phyloP scores from a whole-genome alignment of 1,284 basidiomycete species.

The Ceratobasidium sp. region DNA sequence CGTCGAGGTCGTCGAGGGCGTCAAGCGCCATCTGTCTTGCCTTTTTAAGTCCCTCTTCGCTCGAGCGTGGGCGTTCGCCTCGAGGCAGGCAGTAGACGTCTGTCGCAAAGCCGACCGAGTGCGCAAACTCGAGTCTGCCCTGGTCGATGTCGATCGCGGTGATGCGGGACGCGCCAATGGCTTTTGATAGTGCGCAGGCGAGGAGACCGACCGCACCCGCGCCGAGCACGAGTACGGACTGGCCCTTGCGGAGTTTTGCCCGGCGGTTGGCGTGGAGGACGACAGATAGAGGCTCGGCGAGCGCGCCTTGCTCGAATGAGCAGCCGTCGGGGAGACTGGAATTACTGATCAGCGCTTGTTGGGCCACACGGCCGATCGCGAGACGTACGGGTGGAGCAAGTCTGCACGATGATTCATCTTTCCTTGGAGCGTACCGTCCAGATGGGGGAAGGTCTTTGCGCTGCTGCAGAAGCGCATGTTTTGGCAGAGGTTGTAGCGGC shows the following conservation, averaged over 20 bases:
- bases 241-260: constrained; percentile 61
- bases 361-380: neutral
- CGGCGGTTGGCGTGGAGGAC: constrained; percentile 85
- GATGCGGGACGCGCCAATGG: constrained; percentile 75
- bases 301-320: constrained; percentile 80
- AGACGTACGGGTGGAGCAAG: constrained; percentile 82
- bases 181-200: constrained; percentile 80
- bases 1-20: constrained; percentile 65
- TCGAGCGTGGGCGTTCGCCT: constrained; percentile 54
- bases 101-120: constrained; percentile 77
- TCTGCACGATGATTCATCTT: constrained; percentile 89
- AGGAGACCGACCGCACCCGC: constrained; percentile 93
- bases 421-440: constrained; percentile 90
- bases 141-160: constrained; percentile 88
- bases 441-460: constrained; percentile 92
- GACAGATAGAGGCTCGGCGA: constrained; percentile 92
- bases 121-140: constrained; percentile 80
- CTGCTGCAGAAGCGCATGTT: constrained; percentile 87
- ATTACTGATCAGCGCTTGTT: neutral
- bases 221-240: constrained; percentile 82
- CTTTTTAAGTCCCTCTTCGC: constrained; percentile 72
- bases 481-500: constrained; percentile 95
- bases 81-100: constrained; percentile 74
- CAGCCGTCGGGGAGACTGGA: constrained; percentile 79
- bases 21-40: constrained; percentile 69